Conservation (phyloP, 1,284 basidiomycete species). For the Ustilago nuda region DNA sequence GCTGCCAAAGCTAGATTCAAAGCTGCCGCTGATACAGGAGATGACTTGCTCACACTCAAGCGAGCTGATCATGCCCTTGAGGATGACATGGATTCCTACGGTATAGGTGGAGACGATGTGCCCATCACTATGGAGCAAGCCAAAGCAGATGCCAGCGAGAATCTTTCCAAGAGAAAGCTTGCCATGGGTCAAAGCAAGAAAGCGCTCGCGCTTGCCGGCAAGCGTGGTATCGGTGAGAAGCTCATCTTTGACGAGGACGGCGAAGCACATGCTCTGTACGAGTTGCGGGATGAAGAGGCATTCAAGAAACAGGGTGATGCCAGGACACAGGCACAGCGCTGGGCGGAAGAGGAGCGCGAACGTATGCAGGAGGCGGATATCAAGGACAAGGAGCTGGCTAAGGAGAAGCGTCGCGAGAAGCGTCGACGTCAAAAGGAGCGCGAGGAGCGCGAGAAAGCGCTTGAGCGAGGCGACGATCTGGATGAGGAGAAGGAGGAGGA, state of each 20-base stretch:
- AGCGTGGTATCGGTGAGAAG: slow-evolving; percentile 83
- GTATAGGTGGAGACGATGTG: slow-evolving; percentile 23
- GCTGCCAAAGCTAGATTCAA: slow-evolving; percentile 6
- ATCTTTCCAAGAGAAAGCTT: slow-evolving; percentile 76
- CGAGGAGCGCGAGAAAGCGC: slow-evolving; percentile 82
- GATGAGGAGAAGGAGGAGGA: slow-evolving; percentile 60
- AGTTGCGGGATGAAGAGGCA: slow-evolving; percentile 78
- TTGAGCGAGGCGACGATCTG: slow-evolving; percentile 70
- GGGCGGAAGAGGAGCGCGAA: slow-evolving; percentile 79
- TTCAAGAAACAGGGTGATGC: slow-evolving; percentile 79
- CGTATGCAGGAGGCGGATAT: slow-evolving; percentile 82
- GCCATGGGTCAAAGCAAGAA: slow-evolving; percentile 84
- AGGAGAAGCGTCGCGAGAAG: slow-evolving; percentile 64
- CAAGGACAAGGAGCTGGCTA: slow-evolving; percentile 63
- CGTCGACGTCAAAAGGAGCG: slow-evolving; percentile 86
- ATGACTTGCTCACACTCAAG: slow-evolving; percentile 93
- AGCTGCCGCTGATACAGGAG: slow-evolving; percentile 70
- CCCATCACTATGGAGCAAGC: slow-evolving; percentile 39
- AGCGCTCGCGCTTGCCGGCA: slow-evolving; percentile 80
- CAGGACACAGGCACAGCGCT: slow-evolving; percentile 81
- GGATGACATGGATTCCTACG: slow-evolving; percentile 54
- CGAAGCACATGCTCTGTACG: slow-evolving; percentile 75
- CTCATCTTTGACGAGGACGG: slow-evolving; percentile 78
- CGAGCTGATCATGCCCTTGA: slow-evolving; percentile 84
- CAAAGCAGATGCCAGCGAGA: slow-evolving; percentile 70